Conservation (phyloP, 768 basidiomycete species). For the Lactarius pseudohatsudake region DNA sequence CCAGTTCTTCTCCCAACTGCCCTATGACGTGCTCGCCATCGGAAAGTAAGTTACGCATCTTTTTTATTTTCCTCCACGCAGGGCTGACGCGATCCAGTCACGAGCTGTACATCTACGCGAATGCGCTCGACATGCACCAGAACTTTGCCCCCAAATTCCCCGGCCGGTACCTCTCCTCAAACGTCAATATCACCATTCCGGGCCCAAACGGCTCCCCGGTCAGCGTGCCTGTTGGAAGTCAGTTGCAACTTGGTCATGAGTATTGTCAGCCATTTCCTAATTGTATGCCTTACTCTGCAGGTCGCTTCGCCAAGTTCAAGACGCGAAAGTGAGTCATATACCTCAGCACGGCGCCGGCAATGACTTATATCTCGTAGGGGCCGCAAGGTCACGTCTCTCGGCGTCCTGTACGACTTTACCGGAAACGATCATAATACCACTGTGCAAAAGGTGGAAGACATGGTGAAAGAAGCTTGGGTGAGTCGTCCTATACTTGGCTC, state of each 20-base stretch:
- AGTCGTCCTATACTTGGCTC: slow-evolving; percentile 22
- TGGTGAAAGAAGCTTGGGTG: slow-evolving; percentile 83
- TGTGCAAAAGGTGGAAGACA: slow-evolving; percentile 67
- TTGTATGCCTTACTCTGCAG: slow-evolving; percentile 33
- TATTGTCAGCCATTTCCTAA: background rate
- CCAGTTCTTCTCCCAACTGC: slow-evolving; percentile 66
- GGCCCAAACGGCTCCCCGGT: slow-evolving; percentile 40
- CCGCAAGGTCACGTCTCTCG: slow-evolving; percentile 73
- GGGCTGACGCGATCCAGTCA: slow-evolving; percentile 47
- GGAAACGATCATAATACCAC: slow-evolving; percentile 70
- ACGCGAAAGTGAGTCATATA: slow-evolving; percentile 57
- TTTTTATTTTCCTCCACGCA: too few relatives aligned
- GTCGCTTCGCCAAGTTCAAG: slow-evolving; percentile 68
- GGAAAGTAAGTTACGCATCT: too few relatives aligned
- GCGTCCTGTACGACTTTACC: slow-evolving; percentile 76
- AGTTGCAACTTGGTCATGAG: slow-evolving; percentile 13
- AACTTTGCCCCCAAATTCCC: slow-evolving; percentile 66
- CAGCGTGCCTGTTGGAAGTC: slow-evolving; percentile 49
- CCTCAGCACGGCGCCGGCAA: too few relatives aligned
- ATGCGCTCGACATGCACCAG: slow-evolving; percentile 67
- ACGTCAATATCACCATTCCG: slow-evolving; percentile 77
- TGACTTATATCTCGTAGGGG: too few relatives aligned
- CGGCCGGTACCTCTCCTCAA: slow-evolving; percentile 79
- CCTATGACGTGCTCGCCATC: slow-evolving; percentile 81
- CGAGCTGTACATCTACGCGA: slow-evolving; percentile 73